phyloP scores from a whole-genome alignment of 2,329 filamentous ascomycete species.

The Escovopsis sp. region DNA sequence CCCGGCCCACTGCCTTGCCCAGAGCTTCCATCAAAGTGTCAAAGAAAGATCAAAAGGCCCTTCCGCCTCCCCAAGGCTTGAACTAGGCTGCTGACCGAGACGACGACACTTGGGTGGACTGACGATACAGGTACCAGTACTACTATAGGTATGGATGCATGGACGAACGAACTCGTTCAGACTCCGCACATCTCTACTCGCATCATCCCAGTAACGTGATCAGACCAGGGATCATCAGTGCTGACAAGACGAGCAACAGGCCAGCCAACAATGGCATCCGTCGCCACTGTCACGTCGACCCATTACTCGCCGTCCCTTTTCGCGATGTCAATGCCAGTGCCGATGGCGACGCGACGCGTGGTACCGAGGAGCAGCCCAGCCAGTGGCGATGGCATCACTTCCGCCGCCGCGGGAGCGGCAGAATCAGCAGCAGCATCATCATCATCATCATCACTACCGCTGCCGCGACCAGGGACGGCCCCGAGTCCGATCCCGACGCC shows the following conservation, averaged over 20 bases:
- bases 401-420: background rate
- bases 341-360: no score
- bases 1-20: no score
- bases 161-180: no score
- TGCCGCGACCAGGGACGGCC: constrained; percentile 4
- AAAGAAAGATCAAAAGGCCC: no score
- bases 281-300: constrained; percentile 2
- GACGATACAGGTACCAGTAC: no score
- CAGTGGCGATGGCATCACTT: background rate
- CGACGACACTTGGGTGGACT: no score
- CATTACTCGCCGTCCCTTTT: constrained; percentile 3
- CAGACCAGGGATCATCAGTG: background rate
- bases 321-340: constrained; percentile 3
- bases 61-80: no score
- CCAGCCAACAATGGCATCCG: constrained; percentile 4
- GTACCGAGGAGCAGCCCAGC: constrained; percentile 3
- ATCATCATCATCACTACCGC: constrained; percentile 9
- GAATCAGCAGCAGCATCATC: background rate
- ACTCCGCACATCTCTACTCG: no score
- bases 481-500: no score
- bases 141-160: no score
- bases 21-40: background rate
- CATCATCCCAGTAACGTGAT: background rate
- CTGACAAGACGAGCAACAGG: background rate
- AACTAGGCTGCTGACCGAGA: no score